These are phyloP conservation scores for Candida tallmaniae DNA, from an alignment of 805 yeast genomes.

Conservation along the genomic window DNA sequence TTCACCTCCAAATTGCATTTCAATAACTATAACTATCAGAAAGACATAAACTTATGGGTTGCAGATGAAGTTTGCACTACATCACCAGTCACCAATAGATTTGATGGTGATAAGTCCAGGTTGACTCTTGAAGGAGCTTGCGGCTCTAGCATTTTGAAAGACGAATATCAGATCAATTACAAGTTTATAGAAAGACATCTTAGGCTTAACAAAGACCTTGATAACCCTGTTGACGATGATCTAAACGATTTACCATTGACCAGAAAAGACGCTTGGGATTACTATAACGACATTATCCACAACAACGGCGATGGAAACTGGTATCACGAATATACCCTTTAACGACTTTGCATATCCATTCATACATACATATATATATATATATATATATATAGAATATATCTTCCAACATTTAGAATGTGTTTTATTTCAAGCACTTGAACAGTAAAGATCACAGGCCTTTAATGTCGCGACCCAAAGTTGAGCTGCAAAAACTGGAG, in stretches of 20 bases:
- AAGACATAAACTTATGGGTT: slow-evolving; percentile 45
- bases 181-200: slow-evolving; percentile 22
- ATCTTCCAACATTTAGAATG: too few relatives aligned
- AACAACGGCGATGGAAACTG: slow-evolving; percentile 14
- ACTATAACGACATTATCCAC: slow-evolving; percentile 20
- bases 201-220: slow-evolving; percentile 18
- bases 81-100: slow-evolving; percentile 22
- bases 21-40: slow-evolving; percentile 33
- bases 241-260: slow-evolving; percentile 34
- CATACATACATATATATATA: too few relatives aligned
- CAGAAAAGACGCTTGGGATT: slow-evolving; percentile 36
- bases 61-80: slow-evolving; percentile 35
- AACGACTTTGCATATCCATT: too few relatives aligned
- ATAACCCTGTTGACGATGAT: slow-evolving; percentile 21
- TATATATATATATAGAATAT: too few relatives aligned
- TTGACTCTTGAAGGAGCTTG: slow-evolving; percentile 39
- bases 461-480: too few relatives aligned
- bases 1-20: slow-evolving; percentile 24
- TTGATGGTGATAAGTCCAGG: slow-evolving; percentile 19
- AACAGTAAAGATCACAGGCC: too few relatives aligned
- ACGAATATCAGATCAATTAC: slow-evolving; percentile 31
- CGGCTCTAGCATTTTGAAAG: slow-evolving; percentile 27
- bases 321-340: slow-evolving; percentile 15
- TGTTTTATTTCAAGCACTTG: too few relatives aligned
- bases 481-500: too few relatives aligned